These are phyloP conservation scores for Heritiera fomes DNA, from an alignment of 345 rosid species.

Conservation along the genomic window DNA sequence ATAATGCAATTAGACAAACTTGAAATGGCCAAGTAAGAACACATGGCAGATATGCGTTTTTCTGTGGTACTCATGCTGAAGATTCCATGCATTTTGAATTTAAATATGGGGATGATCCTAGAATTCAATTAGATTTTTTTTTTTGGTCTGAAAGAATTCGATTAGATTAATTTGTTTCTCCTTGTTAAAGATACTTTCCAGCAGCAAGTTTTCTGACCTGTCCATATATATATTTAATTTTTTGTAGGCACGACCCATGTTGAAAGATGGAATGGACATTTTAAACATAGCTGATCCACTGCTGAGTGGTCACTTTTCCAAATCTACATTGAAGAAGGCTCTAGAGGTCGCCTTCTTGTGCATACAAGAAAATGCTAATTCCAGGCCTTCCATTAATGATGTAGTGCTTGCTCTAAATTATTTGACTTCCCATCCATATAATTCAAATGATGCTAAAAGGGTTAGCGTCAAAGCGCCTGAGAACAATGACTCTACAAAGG, in stretches of 20 bases:
- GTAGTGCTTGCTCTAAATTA: constrained; percentile 50
- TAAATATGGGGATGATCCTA: neutral
- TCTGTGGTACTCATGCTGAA: neutral
- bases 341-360: constrained; percentile 57
- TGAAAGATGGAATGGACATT: constrained; percentile 25
- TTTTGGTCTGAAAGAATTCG: neutral
- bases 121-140: neutral
- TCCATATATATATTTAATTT: neutral
- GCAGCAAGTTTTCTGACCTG: neutral
- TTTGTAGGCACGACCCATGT: constrained; percentile 42
- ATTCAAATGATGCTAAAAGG: constrained; percentile 16
- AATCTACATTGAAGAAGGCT: constrained; percentile 40
- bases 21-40: neutral
- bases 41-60: neutral
- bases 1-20: neutral
- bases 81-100: neutral
- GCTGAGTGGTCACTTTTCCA: constrained; percentile 40
- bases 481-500: constrained; percentile 34
- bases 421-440: constrained; percentile 34
- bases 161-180: neutral
- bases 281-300: constrained; percentile 49
- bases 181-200: neutral
- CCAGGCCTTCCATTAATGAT: constrained; percentile 54
- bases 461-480: constrained; percentile 8
- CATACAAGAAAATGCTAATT: constrained; percentile 41